Evolutionary conservation across 2,329 filamentous ascomycete species (phyloP), one percentile per base, ranked within the genome.

Genomic region (Colletotrichum sojae): DNA sequence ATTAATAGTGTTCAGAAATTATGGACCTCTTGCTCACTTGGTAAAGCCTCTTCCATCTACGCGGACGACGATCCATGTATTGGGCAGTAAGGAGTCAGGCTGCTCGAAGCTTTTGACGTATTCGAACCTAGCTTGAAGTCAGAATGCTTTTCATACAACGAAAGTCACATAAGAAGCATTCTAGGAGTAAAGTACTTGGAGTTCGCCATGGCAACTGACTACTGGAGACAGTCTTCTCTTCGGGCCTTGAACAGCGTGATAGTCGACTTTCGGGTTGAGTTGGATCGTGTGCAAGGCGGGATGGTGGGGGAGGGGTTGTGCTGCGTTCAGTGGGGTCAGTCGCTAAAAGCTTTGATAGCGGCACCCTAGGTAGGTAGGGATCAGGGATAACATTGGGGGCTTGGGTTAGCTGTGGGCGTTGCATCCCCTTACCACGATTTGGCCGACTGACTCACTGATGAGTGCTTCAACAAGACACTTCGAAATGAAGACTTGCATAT

Each of bases 1-100:
- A 20, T 22, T 6, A 15, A n/a, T 15, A 20, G 9, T 9, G 16
- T 55, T 36, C 8, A 15, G 9, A 15, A 20, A 51, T 13, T 16
- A 43, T 43, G 10, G n/a, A 8, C 2, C 48, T 20, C 25, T 25
- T 52, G 2, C 80, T 78, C 83, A 97, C 94, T 97, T 98, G 76
- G 95, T 96, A 81, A 99, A 99, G 18, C 94, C 95, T 72, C 95
- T 88, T 25, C 96, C 96, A 81, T 99, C 96, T 76, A 99, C 91
- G 69, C 96, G 91, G 64, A 99, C 91, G 20, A 98, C 94, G 65
- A 98, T 92, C 94, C 95, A 99, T 27, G 95, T 98, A 77, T 97
- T 97, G 62, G 91, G 94, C 22, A 98, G 86, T 48, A 99, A 83
- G 54, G 82, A 82, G 77, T 98, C 94, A 6, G 90, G 83, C 76